phyloP scores from a whole-genome alignment of 192 early-diverging fungal genomes.

The Chytriomyces sp. region DNA sequence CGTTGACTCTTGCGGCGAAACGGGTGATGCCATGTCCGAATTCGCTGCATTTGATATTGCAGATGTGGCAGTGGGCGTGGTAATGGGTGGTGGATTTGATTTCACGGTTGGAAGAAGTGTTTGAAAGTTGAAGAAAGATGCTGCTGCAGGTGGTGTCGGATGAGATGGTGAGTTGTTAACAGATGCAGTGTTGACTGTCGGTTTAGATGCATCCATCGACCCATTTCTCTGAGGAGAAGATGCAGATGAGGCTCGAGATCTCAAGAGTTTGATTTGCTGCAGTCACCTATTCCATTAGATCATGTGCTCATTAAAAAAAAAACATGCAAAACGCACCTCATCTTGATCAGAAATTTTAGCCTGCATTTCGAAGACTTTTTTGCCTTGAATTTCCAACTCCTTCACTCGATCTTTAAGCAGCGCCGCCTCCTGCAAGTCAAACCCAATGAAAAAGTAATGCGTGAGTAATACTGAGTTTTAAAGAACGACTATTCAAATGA shows the following conservation, averaged over 20 bases:
- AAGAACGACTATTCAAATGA: background rate
- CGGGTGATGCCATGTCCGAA: background rate
- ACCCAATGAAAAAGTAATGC: no score
- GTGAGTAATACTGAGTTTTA: no score
- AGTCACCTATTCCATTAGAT: background rate
- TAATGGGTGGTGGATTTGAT: background rate
- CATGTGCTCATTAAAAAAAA: background rate
- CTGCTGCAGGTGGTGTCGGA: background rate
- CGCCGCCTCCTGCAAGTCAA: no score
- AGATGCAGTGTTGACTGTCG: background rate
- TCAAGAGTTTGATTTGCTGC: background rate
- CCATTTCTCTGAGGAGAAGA: background rate
- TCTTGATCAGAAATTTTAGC: background rate
- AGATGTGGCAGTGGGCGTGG: background rate
- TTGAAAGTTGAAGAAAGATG: constrained; percentile 14
- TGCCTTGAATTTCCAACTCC: no score
- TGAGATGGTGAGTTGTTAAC: background rate
- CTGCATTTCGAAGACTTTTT: background rate
- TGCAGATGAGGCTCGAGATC: background rate
- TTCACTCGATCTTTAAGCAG: no score
- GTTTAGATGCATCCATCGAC: background rate
- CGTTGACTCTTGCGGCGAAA: background rate
- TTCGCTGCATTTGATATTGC: background rate
- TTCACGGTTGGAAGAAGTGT: background rate
- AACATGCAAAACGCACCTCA: background rate